Evolutionary conservation across 257 asterid species (phyloP).

Genomic region (Gardenia jasminoides): DNA sequence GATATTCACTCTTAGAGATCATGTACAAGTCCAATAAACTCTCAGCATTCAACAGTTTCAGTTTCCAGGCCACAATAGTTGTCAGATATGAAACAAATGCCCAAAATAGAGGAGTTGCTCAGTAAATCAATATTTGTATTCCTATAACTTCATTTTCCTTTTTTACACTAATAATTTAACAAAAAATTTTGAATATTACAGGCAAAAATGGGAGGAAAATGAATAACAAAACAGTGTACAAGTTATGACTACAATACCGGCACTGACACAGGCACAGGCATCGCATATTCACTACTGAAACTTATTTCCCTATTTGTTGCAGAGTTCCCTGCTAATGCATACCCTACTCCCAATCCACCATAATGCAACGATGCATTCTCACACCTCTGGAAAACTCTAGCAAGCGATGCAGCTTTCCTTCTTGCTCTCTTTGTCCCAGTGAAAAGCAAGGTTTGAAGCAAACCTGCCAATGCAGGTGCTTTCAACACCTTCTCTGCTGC

Average conservation of each 20-base stretch:
- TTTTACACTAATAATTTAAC: conserved; percentile 35
- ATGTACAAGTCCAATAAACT: not conserved
- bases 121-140: conserved; percentile 18
- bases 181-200: conserved; percentile 35
- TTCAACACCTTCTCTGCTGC: conserved; percentile 67
- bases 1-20: not conserved
- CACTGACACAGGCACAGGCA: conserved; percentile 71
- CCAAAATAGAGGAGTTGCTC: conserved; percentile 10
- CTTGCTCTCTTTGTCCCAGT: conserved; percentile 92
- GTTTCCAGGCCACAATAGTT: not conserved
- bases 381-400: conserved; percentile 76
- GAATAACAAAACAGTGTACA: conserved; percentile 24
- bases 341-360: conserved; percentile 60
- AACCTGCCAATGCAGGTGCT: conserved; percentile 71
- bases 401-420: conserved; percentile 92
- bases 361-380: conserved; percentile 51
- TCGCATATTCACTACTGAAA: conserved; percentile 54
- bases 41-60: not conserved
- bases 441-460: conserved; percentile 69
- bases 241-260: conserved; percentile 57
- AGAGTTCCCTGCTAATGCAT: conserved; percentile 55
- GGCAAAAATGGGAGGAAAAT: conserved; percentile 27
- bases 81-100: conserved; percentile 4
- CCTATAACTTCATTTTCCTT: conserved; percentile 30
- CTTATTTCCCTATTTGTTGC: conserved; percentile 48